phyloP scores from a whole-genome alignment of 192 early-diverging fungal genomes.

The Helicostylum pulchrum region DNA sequence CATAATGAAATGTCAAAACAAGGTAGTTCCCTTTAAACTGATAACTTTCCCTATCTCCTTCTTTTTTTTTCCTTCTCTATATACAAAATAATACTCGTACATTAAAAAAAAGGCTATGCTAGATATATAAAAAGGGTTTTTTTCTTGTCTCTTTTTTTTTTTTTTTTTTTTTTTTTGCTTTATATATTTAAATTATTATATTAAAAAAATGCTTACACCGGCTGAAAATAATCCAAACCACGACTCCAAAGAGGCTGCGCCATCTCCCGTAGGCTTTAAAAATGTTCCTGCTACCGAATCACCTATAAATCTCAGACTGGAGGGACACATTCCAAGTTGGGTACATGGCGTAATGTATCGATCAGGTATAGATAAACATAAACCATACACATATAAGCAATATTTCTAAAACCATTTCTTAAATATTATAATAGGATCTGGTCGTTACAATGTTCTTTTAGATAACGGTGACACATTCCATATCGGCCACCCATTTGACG shows the following conservation, averaged over 20 bases:
- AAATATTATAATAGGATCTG: conserved; percentile 22
- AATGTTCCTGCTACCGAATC: conserved; percentile 26
- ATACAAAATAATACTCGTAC: no score
- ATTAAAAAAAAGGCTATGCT: no score
- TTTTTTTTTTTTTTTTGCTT: not conserved
- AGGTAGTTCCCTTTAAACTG: no score
- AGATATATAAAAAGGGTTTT: not conserved
- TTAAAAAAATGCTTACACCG: conserved; percentile 13
- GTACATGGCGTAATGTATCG: conserved; percentile 35
- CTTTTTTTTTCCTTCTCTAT: no score
- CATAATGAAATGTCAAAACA: no score
- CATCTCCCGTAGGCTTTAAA: conserved; percentile 34
- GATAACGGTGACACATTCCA: conserved; percentile 37
- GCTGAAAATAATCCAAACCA: conserved; percentile 16
- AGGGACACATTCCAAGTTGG: conserved; percentile 31
- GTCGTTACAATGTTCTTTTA: conserved; percentile 30
- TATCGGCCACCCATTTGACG: conserved; percentile 39
- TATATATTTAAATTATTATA: no score
- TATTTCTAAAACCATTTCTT: not conserved
- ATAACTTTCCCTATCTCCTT: not conserved
- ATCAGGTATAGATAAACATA: conserved; percentile 18
- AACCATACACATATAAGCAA: not conserved
- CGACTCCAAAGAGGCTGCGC: not conserved
- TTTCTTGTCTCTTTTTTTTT: conserved; percentile 10
- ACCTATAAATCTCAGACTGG: conserved; percentile 4